Base-by-base conservation (phyloP, 2,329 filamentous ascomycete species). In the Colletotrichum tropicicola region DNA sequence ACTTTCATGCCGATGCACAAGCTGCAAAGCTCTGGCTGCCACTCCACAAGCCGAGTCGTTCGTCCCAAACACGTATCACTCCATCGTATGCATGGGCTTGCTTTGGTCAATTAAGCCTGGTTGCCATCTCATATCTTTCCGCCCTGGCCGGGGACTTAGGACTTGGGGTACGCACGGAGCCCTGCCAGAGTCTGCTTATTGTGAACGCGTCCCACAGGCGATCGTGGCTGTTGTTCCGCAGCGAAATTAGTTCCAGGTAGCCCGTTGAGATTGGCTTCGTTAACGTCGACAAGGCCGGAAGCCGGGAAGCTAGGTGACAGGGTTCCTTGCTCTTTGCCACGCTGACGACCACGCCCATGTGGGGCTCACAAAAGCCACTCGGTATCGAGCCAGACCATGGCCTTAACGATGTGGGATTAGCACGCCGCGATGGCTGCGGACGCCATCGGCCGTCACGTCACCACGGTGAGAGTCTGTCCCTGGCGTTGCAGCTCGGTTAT, bases 261-360 rank as follows among this genome's bases (percentile, higher is more conserved):
- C 58, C 30, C 35, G 15, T 51, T 51, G 30, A 62, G 43, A 62
- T 62, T 61, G 35, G 58, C 44, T 30, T 51, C 49, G 27, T 51
- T 23, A 45, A 48, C 17, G 27, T 49, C 17, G 23, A 39, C 8
- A 37, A 37, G 41, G 58, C 39, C 47, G 49, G 43, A 27, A 25
- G 56, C 41, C 55, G 48, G 49, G 51, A 54, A 59, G 25, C 56
- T 19, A 44, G 37, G 17, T 17, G 43, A 27, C 51, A 44, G 48
- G 57, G 49, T 49, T 51, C 58, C 61, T 41, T 60, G 35, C 43
- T 54, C 45, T 9, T 35, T 44, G 43, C 57, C 43, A 55, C 57
- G 35, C 49, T 27, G 25, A n/a, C 30, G 28, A 45, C 57, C 35
- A 55, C 19, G 37, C 8, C 30, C 13, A 28, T 45, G 57, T 41